A percentile compares a stretch with the other conserved stretches of the same genome.
Evolutionary conservation across 2,329 filamentous ascomycete species (phyloP).

Genomic region (Talaromyces rugulosus): DNA sequence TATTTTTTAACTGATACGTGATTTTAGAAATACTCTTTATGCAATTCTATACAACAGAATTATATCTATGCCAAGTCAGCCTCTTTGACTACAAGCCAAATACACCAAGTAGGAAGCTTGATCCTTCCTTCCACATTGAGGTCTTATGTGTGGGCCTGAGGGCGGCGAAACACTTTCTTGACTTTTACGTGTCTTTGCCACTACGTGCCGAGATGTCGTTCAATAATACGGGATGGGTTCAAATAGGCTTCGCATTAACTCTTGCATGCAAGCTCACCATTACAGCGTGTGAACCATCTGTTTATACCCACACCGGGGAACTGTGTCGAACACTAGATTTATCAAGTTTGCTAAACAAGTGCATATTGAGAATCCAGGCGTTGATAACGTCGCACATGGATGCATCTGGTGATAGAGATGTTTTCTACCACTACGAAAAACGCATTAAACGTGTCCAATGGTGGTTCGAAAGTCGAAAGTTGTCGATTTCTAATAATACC

Average conservation of each 20-base stretch:
- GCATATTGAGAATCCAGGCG: neutral
- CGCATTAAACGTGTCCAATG: neutral
- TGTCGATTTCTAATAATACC: neutral
- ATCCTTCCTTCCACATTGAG: neutral
- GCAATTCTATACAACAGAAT: conserved; percentile 27
- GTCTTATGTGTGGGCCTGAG: conserved; percentile 15
- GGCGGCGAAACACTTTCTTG: conserved; percentile 20
- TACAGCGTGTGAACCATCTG: neutral
- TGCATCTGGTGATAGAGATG: neutral
- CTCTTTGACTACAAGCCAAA: conserved; percentile 18
- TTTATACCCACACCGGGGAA: neutral
- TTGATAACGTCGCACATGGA: neutral
- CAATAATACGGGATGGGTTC: conserved; percentile 39
- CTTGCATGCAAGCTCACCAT: conserved; percentile 14
- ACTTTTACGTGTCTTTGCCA: conserved; percentile 32
- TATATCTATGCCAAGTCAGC: conserved; percentile 20
- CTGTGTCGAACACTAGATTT: neutral
- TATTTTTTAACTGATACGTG: neutral
- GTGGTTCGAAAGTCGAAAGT: neutral
- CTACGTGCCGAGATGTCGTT: conserved; percentile 30
- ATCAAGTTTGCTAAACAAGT: neutral
- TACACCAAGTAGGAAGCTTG: neutral
- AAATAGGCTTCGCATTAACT: conserved; percentile 32
- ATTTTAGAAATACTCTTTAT: conserved; percentile 28
- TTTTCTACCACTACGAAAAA: neutral